Base-by-base conservation (phyloP, 352 stramenopile species). In the Globisporangium ultimum region DNA sequence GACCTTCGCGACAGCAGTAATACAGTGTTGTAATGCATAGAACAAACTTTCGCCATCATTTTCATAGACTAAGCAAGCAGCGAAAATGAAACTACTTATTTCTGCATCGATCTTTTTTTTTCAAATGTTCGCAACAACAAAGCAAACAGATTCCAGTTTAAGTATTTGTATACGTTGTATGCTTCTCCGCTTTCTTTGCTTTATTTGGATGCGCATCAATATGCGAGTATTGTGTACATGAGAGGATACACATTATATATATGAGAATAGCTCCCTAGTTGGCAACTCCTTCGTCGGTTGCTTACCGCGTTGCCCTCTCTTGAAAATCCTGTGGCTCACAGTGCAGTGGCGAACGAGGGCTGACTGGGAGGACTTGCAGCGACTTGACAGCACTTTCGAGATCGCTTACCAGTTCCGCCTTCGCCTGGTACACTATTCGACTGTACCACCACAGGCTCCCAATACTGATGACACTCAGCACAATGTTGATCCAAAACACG, bases 401-500 rank as follows among this genome's bases (percentile, higher is more conserved):
- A 18, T 88, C 78, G 3, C 56, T 64, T 18, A 74, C 42, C 61
- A 86, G 53, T 50, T 67, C 73, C 47, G 72, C 10, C 64, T 88
- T 88, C 4, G 80, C 78, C 28, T 56, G 58, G 34, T 71, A 70
- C 15, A 93, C 80, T 11, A 91, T 20, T 10, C 71, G 70, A n/a
- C 64, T 79, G 68, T 91, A 93, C 81, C 81, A 91, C 60, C 60
- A 79, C 21, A 93, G 66, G 52, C 78, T 64, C 15, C 21, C 70
- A 41, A 88, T 73, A 34, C 84, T 90, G 18, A 89, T 55, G 18
- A 42, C 65, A 49, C 77, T 88, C 3, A 93, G 61, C 42, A 55
- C 22, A 28, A 90, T 83, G 60, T 89, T 88, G 66, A 91, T 80
- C 72, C 69, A 79, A 51, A 93, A 93, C 8, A 93, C 78, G 2